phyloP scores from a whole-genome alignment of 2,329 filamentous ascomycete species.

The Ceratocystis albifundus region DNA sequence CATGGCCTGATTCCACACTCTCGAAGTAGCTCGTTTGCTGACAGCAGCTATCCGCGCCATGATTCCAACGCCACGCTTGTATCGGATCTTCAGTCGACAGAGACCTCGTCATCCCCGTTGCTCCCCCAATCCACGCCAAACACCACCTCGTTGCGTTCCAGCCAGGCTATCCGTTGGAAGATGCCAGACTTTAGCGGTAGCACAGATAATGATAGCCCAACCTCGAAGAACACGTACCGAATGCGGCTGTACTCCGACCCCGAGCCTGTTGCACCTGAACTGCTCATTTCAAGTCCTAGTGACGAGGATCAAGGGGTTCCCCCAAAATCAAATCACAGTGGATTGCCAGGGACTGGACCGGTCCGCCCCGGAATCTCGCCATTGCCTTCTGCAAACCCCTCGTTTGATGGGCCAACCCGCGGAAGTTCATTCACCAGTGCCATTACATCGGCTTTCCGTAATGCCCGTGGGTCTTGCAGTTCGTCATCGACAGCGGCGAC shows the following conservation, averaged over 20 bases:
- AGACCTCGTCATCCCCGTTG: not conserved
- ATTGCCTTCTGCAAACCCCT: constrained; percentile 21
- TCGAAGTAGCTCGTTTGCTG: constrained; percentile 22
- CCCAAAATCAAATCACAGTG: constrained; percentile 11
- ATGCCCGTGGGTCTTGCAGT: constrained; percentile 24
- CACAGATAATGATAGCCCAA: not conserved
- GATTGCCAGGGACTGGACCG: constrained; percentile 7
- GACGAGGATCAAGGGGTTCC: not conserved
- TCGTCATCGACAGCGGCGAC: constrained; percentile 22
- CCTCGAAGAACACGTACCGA: constrained; percentile 2
- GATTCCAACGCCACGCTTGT: constrained; percentile 13
- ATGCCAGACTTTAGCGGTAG: constrained; percentile 18
- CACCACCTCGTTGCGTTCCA: not conserved
- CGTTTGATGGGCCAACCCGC: constrained; percentile 27
- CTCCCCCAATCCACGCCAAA: not conserved
- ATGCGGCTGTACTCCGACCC: constrained; percentile 21
- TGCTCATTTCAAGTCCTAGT: constrained; percentile 11
- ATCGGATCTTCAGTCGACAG: not conserved
- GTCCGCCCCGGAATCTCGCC: constrained; percentile 20
- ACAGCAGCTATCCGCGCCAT: not conserved
- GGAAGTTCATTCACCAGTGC: constrained; percentile 23
- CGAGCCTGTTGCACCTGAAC: constrained; percentile 17
- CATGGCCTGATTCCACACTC: constrained; percentile 30
- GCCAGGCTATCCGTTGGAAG: constrained; percentile 18
- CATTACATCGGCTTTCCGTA: constrained; percentile 12